These are phyloP conservation scores for Chaetomiaceae sp. DNA, from an alignment of 2,329 filamentous ascomycete genomes.

Conservation along the genomic window DNA sequence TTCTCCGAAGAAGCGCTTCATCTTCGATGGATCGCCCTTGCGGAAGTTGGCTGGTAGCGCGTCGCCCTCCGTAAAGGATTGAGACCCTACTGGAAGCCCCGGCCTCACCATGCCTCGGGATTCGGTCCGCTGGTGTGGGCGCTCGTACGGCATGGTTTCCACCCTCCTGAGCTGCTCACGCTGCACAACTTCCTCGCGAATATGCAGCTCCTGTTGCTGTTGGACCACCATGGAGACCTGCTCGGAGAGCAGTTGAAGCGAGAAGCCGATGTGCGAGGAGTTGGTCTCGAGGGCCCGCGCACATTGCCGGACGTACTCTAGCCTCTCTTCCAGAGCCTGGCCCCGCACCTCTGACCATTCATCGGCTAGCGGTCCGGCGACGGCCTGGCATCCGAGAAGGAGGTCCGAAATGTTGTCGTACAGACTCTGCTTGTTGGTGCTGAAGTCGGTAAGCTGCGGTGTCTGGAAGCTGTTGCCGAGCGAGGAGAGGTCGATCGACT, in stretches of 20 bases:
- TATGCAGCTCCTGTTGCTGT: conserved; percentile 40
- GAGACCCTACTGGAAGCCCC: conserved; percentile 42
- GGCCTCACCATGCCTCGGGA: conserved; percentile 48
- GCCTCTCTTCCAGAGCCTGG: conserved; percentile 78
- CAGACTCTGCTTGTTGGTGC: conserved; percentile 81
- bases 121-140: conserved; percentile 50
- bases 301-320: conserved; percentile 72
- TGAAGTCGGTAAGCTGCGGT: conserved; percentile 80
- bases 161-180: conserved; percentile 50
- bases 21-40: conserved; percentile 57
- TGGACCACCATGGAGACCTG: conserved; percentile 58
- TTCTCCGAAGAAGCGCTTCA: conserved; percentile 61
- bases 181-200: conserved; percentile 41
- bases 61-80: conserved; percentile 62
- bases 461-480: conserved; percentile 74
- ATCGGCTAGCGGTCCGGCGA: conserved; percentile 85
- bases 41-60: conserved; percentile 43
- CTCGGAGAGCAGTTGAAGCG: conserved; percentile 79
- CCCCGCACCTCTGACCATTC: conserved; percentile 94
- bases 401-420: conserved; percentile 93
- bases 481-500: conserved; percentile 82
- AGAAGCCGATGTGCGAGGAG: conserved; percentile 80
- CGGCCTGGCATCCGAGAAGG: conserved; percentile 77
- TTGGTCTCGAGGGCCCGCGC: conserved; percentile 78
- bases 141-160: conserved; percentile 52